Base-by-base conservation (phyloP, 805 yeast species). In the Pachysolen tannophilus region DNA sequence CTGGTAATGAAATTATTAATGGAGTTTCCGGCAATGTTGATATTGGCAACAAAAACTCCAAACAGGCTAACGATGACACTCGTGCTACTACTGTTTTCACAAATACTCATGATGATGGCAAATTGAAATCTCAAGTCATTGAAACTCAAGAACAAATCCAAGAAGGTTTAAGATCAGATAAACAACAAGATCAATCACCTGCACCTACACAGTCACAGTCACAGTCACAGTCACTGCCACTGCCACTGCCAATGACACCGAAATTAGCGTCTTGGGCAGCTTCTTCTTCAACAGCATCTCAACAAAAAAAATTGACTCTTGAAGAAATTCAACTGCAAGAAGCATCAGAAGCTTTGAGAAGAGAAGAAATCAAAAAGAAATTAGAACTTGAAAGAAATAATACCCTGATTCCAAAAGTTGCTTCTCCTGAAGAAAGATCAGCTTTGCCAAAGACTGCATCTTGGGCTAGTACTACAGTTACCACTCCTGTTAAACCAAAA, bases 181-280 rank as follows among this genome's bases (percentile, higher is more conserved):
- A 16, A 29, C 21, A 26, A 30, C 34, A 14, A 17, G 17, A n/a
- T 6, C 24, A 16, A 2, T 18, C 26, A 25, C 20, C 17, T 8
- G 25, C 35, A 16, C 11, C 30, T 16, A 15, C 37, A 10, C 19
- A 9, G 20, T 10, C 26, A 15, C 17, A 19, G 11, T 11, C 16
- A 30, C 27, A 29, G 23, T 16, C 23, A 8, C 28, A 14, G 16
- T 20, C 25, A 13, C 14, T 18, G 20, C 21, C 9, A 18, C 24
- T 19, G 30, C 27, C 23, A 10, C 30, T 27, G 13, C 36, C 46
- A 9, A 23, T 37, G 4, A 42, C 28, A 20, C 46, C 55, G 13
- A 45, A 40, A 30, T 49, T 63, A 20, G 79, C 79, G 5, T 79
- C 80, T 29, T 74, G 79, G 79, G 78, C 78, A n/a, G 40, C 49